Evolutionary conservation across 2,329 filamentous ascomycete species (phyloP), one percentile per base, ranked within the genome.

Genomic region (Aspergillus sp.): DNA sequence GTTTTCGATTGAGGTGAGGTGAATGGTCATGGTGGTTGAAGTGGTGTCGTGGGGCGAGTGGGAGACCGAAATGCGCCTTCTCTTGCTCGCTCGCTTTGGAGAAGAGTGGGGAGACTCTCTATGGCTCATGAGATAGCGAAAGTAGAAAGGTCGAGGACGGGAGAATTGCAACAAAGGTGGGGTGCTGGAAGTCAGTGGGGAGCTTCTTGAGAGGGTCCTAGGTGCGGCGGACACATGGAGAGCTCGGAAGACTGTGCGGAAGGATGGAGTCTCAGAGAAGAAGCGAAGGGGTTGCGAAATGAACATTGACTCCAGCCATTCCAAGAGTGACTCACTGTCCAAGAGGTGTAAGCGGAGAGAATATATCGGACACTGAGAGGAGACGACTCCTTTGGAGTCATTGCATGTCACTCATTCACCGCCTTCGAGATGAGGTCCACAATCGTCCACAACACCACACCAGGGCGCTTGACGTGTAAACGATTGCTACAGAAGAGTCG

Each of bases 1-100:
- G 38, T 79, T 74, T 72, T 97, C 93, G 50, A 84, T 80, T 4
- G 82, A 75, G 11, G 82, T 91, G 55, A 96, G 83, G 8, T 38
- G 14, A 5, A 38, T n/a, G 40, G 76, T 67, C 30, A 87, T 75
- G n/a, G 52, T 63, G 13, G 68, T 67, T n/a, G 62, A 51, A 33
- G 57, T 22, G 11, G 43, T 53, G 54, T 56, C 46, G 20, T 56
- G 47, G 19, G 50, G 11, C 45, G 54, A 30, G 10, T 30, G 57
- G 50, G 52, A 56, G 58, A 70, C 61, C 52, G 65, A 67, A 38
- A 68, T 61, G 26, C 68, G 67, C 53, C 67, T 63, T 50, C 64
- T 65, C 56, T 73, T 74, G 24, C 30, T 57, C 42, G 62, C 57
- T 57, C 63, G 63, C 51, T 64, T 60, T 17, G 53, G 49, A 24